Evolutionary conservation across 2,329 filamentous ascomycete species (phyloP), one percentile per base, ranked within the genome.

Genomic region (Colletotrichum orbiculare): DNA sequence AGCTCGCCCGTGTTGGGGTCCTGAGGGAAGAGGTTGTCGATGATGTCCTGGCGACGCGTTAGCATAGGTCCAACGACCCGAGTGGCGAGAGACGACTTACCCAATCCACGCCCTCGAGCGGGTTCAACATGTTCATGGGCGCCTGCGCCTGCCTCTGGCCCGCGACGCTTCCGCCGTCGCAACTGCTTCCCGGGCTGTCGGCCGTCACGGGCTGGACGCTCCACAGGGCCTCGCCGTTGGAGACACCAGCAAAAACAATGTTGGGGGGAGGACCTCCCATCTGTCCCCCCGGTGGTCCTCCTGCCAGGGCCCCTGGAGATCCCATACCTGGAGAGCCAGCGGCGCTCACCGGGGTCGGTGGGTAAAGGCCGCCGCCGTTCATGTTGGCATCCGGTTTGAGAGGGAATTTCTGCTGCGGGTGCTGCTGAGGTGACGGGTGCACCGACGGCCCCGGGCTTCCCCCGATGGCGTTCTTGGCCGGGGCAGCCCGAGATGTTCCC

Each of bases 51-150:
- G 37, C 13, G 2, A 38, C 11, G n/a, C 15, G 45, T 61, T 45
- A 60, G 58, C 45, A 35, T 38, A 41, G 25, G 12, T 15, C 3
- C 7, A 37, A 13, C 35, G 8, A 10, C 5, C 15, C 15, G 13
- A 8, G 12, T 11, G 15, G 41, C 6, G 9, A 41, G 35, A 65
- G 48, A 54, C 43, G 25, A 81, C 86, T 78, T 76, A 90, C 88
- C 89, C 88, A 91, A 69, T 91, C 88, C 68, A 91, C 86, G 60
- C 87, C 85, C 45, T 87, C 76, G 75, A 83, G 59, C 39, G 64
- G 38, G 12, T 67, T 61, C 45, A 53, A 34, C 54, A 48, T 55
- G 50, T 67, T 67, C 38, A 68, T 45, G 52, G 60, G 43, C 34
- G 55, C 45, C 34, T 62, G 62, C 38, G 67, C 43, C 33, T 60